A percentile compares a stretch with the other conserved stretches of the same genome.
Evolutionary conservation across 2,329 filamentous ascomycete species (phyloP).

Genomic region (Penicillium sp.): DNA sequence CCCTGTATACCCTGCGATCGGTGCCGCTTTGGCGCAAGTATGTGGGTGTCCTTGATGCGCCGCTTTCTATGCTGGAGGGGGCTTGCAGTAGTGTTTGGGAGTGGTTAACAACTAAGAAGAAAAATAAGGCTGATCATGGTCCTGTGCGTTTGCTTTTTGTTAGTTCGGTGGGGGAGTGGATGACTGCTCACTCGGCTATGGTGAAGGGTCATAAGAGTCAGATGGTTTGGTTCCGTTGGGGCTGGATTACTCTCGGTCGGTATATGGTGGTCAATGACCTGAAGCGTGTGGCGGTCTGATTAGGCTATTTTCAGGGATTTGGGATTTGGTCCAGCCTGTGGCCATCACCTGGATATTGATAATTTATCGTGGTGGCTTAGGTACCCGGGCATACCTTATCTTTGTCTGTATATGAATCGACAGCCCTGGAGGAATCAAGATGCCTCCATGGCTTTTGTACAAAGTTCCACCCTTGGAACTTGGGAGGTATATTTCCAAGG

Average conservation of each 20-base stretch:
- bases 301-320: constrained; percentile 12
- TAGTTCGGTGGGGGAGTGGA: constrained; percentile 59
- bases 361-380: not conserved
- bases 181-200: constrained; percentile 78
- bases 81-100: constrained; percentile 38
- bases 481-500: not conserved
- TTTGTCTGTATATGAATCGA: not conserved
- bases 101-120: constrained; percentile 3
- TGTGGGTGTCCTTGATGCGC: constrained; percentile 65
- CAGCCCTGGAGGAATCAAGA: not conserved
- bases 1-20: constrained; percentile 76
- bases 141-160: constrained; percentile 63
- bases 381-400: too few species aligned
- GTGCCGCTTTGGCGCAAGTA: constrained; percentile 77
- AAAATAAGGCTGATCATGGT: constrained; percentile 20
- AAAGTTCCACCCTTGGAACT: not conserved
- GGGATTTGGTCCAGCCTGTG: not conserved
- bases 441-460: not conserved
- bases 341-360: not conserved
- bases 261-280: constrained; percentile 97
- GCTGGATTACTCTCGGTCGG: constrained; percentile 83
- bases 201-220: constrained; percentile 84
- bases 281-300: constrained; percentile 50
- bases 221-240: constrained; percentile 98
- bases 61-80: constrained; percentile 62